These are phyloP conservation scores for Leishmania major DNA, from an alignment of 208 protist genomes.

Conservation along the genomic window DNA sequence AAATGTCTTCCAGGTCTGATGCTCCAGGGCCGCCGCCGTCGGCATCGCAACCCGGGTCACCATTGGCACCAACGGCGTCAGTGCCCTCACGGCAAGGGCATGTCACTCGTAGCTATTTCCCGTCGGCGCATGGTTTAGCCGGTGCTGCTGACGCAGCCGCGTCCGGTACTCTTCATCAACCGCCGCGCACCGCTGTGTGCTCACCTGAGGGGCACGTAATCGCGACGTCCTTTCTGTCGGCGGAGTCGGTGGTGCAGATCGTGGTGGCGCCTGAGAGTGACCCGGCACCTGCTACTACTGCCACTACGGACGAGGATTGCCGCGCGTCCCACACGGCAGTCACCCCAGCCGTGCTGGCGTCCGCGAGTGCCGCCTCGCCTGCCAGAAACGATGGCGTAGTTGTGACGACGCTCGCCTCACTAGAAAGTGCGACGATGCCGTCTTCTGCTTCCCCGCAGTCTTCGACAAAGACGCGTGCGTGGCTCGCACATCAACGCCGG, in stretches of 20 bases:
- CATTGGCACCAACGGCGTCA: background rate
- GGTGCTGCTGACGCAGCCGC: background rate
- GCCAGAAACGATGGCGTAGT: background rate
- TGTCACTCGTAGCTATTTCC: background rate
- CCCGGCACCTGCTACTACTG: too few species aligned
- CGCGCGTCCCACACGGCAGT: background rate
- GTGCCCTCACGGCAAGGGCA: background rate
- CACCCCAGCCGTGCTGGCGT: background rate
- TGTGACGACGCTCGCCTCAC: too few species aligned
- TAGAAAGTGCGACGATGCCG: background rate
- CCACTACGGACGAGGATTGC: background rate
- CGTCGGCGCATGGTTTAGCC: background rate
- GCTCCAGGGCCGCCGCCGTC: background rate
- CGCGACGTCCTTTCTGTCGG: background rate
- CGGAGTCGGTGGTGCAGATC: background rate
- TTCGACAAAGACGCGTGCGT: background rate
- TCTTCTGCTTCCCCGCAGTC: background rate
- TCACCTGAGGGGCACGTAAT: background rate
- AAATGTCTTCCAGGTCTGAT: background rate
- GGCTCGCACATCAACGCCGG: slow-evolving; percentile 17
- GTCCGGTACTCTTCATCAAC: background rate
- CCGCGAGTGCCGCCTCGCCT: background rate
- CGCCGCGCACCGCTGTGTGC: background rate
- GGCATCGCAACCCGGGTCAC: background rate
- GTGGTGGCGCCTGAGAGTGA: background rate